Evolutionary conservation across 192 early-diverging fungal genomes (phyloP).

Genomic region (Coemansia guatemalensis): DNA sequence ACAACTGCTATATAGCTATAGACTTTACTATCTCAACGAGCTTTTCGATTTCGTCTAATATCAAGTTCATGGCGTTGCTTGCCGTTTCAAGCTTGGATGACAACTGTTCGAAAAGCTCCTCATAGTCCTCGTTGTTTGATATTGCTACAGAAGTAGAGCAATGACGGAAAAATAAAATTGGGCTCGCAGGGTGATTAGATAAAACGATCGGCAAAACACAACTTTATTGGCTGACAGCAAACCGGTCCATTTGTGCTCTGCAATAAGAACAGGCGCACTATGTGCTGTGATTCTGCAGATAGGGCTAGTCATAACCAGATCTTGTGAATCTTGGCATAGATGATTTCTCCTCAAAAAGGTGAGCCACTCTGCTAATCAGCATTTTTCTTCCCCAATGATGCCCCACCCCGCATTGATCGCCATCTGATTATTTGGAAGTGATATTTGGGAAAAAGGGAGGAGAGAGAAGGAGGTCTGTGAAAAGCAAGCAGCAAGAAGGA

Average conservation of each 20-base stretch:
- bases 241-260: background rate
- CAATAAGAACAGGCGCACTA: background rate
- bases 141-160: slow-evolving; percentile 18
- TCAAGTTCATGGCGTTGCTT: slow-evolving; percentile 30
- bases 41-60: slow-evolving; percentile 43
- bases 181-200: background rate
- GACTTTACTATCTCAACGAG: slow-evolving; percentile 48
- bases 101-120: slow-evolving; percentile 27
- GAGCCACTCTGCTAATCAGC: background rate
- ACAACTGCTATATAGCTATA: slow-evolving; percentile 20
- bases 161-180: too few relatives aligned
- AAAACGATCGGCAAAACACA: background rate
- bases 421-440: slow-evolving; percentile 12
- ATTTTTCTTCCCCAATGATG: background rate
- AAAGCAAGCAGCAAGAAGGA: background rate
- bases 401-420: slow-evolving; percentile 12
- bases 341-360: background rate
- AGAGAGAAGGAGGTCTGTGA: too few relatives aligned
- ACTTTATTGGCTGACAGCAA: background rate
- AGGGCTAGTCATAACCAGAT: background rate
- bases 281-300: background rate
- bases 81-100: slow-evolving; percentile 43
- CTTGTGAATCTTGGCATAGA: background rate
- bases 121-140: slow-evolving; percentile 20
- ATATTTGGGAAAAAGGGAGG: background rate